Conservation (phyloP, 2,329 filamentous ascomycete species). For the Leptoxyphium fumago region DNA sequence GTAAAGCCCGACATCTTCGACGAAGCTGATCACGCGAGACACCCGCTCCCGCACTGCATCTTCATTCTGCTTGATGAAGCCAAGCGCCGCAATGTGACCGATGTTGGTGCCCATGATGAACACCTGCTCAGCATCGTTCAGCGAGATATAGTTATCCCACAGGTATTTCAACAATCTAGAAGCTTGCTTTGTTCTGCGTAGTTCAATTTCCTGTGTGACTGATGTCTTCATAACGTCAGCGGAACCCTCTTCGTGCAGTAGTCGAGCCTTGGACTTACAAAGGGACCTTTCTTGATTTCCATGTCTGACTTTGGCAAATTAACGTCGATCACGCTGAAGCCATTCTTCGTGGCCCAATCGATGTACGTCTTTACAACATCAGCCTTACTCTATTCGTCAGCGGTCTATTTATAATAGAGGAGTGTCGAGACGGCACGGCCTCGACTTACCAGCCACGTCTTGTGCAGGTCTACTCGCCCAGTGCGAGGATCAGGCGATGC, state of each 20-base stretch:
- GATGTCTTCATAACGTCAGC: too few species aligned
- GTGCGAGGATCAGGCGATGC: conserved; percentile 36
- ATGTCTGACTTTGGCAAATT: conserved; percentile 52
- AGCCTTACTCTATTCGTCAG: conserved; percentile 44
- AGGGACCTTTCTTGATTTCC: neutral
- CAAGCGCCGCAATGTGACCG: conserved; percentile 69
- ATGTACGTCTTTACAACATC: conserved; percentile 71
- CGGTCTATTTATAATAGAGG: conserved; percentile 12
- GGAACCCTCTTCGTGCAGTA: neutral
- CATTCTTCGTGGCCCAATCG: conserved; percentile 63
- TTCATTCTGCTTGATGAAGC: conserved; percentile 58
- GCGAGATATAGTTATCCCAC: conserved; percentile 95
- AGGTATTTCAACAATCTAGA: conserved; percentile 70
- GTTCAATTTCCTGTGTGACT: too few species aligned
- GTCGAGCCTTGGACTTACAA: neutral
- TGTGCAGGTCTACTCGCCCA: conserved; percentile 64
- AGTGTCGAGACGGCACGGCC: neutral
- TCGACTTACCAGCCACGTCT: conserved; percentile 66
- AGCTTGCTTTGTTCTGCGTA: conserved; percentile 21
- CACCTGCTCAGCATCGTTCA: conserved; percentile 53
- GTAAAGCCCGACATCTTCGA: conserved; percentile 57
- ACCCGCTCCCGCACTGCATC: conserved; percentile 51
- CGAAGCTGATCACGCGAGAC: conserved; percentile 64
- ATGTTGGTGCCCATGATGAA: conserved; percentile 84
- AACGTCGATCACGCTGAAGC: conserved; percentile 76